Evolutionary conservation across 2,329 filamentous ascomycete genomes (phyloP).

Genomic region (Nigrospora sphaerica): DNA sequence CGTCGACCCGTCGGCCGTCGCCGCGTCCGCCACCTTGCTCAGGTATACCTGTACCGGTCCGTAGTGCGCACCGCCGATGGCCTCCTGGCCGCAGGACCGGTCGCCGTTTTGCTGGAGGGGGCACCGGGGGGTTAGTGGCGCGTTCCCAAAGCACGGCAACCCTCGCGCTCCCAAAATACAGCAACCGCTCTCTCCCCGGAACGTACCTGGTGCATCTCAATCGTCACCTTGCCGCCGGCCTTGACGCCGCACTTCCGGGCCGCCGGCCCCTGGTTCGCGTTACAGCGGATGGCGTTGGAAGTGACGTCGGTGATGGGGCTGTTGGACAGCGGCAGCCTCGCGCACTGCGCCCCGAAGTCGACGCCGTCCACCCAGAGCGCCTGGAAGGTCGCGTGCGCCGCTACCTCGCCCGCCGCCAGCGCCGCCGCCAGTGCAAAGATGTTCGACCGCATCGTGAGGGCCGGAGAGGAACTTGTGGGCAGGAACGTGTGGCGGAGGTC

Average conservation of each 20-base stretch:
- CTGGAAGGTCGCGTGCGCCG: slow-evolving; percentile 44
- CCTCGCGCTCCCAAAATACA: slow-evolving; percentile 29
- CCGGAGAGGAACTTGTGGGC: background rate
- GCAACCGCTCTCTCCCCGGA: slow-evolving; percentile 26
- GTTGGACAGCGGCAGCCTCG: slow-evolving; percentile 26
- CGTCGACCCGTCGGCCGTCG: slow-evolving; percentile 31
- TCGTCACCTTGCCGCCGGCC: slow-evolving; percentile 20
- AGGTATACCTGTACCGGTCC: slow-evolving; percentile 47
- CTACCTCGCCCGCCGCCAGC: slow-evolving; percentile 25
- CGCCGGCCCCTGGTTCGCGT: slow-evolving; percentile 23
- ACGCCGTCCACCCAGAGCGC: slow-evolving; percentile 38
- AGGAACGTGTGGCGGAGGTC: no score
- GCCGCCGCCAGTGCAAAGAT: slow-evolving; percentile 18
- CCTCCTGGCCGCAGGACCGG: slow-evolving; percentile 36
- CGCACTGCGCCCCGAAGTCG: slow-evolving; percentile 21
- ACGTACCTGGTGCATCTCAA: slow-evolving; percentile 32
- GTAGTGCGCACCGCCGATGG: slow-evolving; percentile 47
- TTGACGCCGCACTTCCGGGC: slow-evolving; percentile 24
- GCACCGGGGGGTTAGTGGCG: background rate
- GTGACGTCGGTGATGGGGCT: slow-evolving; percentile 31
- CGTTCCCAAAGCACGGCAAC: no score
- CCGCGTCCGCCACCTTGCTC: slow-evolving; percentile 39
- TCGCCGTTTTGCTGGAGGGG: slow-evolving; percentile 32
- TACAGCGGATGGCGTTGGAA: slow-evolving; percentile 32
- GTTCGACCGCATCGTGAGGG: slow-evolving; percentile 22